Conservation (phyloP, 495 filamentous ascomycete genomes). For the Chaetomium tenue region DNA sequence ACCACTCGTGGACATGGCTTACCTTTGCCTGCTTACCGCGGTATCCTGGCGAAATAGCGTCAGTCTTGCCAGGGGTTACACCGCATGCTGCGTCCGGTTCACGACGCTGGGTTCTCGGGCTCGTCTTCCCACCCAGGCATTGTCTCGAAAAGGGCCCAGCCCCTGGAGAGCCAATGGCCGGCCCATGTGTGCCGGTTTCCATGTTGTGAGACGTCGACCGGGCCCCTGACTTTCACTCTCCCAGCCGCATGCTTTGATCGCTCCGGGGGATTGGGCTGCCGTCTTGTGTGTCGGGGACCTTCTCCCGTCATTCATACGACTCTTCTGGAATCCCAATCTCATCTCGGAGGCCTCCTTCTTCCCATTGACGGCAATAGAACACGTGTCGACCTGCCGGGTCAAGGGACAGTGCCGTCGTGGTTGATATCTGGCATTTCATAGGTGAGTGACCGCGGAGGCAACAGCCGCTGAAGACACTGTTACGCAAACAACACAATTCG, state of each 20-base stretch:
- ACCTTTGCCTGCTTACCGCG: not conserved
- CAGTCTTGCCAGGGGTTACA: conserved; percentile 10
- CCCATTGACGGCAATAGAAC: not conserved
- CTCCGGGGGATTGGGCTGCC: conserved; percentile 4
- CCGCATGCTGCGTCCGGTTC: conserved; percentile 9
- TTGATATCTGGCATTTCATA: not conserved
- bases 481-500: not conserved
- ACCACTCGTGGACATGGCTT: not conserved
- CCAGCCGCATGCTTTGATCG: conserved; percentile 4
- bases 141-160: not conserved
- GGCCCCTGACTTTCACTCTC: not conserved
- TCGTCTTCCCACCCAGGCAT: not conserved
- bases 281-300: not conserved
- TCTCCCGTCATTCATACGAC: not conserved
- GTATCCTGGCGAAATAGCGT: not conserved
- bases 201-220: not conserved
- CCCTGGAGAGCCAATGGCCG: conserved; percentile 17
- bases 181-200: conserved; percentile 14
- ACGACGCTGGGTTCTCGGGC: not conserved
- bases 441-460: not conserved
- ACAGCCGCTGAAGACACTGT: not conserved
- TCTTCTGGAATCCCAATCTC: too few species aligned
- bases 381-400: conserved; percentile 3
- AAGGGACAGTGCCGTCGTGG: not conserved
- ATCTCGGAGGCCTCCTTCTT: conserved; percentile 1